A percentile compares a stretch with the other conserved stretches of the same genome.
Evolutionary conservation across 805 yeast species (phyloP).

Genomic region (Groenewaldozyma salmanticensis): DNA sequence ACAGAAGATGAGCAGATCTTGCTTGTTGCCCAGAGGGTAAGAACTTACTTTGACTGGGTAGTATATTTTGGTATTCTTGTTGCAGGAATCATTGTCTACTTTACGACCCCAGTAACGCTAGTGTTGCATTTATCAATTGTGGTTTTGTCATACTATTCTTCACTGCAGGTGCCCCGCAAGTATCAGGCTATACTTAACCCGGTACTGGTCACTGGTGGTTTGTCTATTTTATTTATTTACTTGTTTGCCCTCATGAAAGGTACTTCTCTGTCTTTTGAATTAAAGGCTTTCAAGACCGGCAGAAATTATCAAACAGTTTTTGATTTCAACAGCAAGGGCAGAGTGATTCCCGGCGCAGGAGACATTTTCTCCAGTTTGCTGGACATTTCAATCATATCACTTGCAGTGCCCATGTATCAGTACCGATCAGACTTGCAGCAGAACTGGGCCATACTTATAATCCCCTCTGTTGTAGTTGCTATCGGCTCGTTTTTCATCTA

Average conservation of each 20-base stretch:
- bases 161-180: constrained; percentile 37
- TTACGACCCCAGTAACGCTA: constrained; percentile 44
- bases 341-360: constrained; percentile 69
- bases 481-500: constrained; percentile 54
- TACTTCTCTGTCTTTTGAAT: constrained; percentile 34
- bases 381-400: constrained; percentile 69
- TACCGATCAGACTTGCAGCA: constrained; percentile 53
- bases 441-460: constrained; percentile 49
- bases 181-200: constrained; percentile 56
- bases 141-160: constrained; percentile 44
- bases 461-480: constrained; percentile 49
- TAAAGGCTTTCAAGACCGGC: constrained; percentile 57
- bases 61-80: constrained; percentile 40
- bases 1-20: neutral
- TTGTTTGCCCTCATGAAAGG: constrained; percentile 47
- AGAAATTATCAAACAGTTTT: constrained; percentile 53
- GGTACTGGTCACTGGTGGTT: constrained; percentile 53
- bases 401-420: constrained; percentile 69
- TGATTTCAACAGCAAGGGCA: constrained; percentile 23
- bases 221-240: constrained; percentile 54
- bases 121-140: constrained; percentile 56
- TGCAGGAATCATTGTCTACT: constrained; percentile 53
- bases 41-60: constrained; percentile 46
- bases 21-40: constrained; percentile 14
- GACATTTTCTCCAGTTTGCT: constrained; percentile 60